phyloP scores from a whole-genome alignment of 352 stramenopile species.

The Phytophthora pisi region DNA sequence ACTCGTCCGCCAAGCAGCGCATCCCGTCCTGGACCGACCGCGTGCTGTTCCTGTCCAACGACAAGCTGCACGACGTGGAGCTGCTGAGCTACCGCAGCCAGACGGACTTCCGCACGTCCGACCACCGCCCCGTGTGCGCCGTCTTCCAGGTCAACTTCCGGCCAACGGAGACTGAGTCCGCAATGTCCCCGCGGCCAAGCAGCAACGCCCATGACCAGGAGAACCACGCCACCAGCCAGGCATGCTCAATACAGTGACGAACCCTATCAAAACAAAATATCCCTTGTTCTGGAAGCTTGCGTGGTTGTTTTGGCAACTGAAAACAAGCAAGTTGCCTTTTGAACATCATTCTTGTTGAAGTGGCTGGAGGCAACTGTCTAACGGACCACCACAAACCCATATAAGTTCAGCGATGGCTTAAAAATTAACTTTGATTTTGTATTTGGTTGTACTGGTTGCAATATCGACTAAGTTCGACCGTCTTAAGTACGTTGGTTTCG shows the following conservation, averaged over 20 bases:
- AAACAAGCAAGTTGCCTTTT: background rate
- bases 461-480: background rate
- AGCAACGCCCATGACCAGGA: conserved; percentile 1
- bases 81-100: conserved; percentile 72
- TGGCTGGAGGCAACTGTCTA: background rate
- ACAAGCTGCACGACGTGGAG: conserved; percentile 53
- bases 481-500: conserved; percentile 1
- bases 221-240: conserved; percentile 23
- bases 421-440: background rate
- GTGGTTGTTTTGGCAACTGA: background rate
- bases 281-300: background rate
- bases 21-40: conserved; percentile 97
- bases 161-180: background rate
- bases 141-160: conserved; percentile 66
- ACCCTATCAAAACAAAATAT: background rate
- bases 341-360: conserved; percentile 1
- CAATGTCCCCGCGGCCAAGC: conserved; percentile 14
- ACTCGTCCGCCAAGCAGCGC: conserved; percentile 94
- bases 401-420: too few species aligned
- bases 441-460: background rate
- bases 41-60: conserved; percentile 84
- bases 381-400: background rate
- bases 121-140: conserved; percentile 74
- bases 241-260: conserved; percentile 24
- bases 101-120: conserved; percentile 70